Base-by-base conservation (phyloP, 805 yeast species). In the Lachancea lanzarotensis region DNA sequence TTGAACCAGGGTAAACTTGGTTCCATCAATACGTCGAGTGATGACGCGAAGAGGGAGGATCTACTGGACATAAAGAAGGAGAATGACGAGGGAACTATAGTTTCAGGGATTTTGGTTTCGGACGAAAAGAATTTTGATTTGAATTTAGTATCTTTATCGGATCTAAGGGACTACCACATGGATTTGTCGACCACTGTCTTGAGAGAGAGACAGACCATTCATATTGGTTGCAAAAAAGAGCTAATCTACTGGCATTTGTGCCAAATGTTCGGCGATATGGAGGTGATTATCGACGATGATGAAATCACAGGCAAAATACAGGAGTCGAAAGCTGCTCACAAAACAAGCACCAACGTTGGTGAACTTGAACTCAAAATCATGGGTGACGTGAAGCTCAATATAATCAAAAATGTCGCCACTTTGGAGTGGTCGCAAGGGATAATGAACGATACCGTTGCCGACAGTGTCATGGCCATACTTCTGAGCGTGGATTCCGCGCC, bases 401-500 rank as follows among this genome's bases (percentile, higher is more conserved):
- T 78, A 12, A 66, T 66, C 34, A 70, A 71, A 19, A 68, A 72
- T 42, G 53, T 74, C 9, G 81, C 85, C 5, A 74, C 83, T 0
- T 81, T 91, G 12, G 95, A 87, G 62, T 93, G 98, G 98, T 77
- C 80, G 15, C 91, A 95, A 53, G 90, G 89, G 47, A 71, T 86
- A 45, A 78, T 89, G 68, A 90, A 85, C 49, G 98, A 93, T 57
- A 83, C 96, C 0, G 78, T 93, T 50, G 98, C 98, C 0, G 99
- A 93, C 59, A 82, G 96, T 13, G 84, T 89, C 1, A 77, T 93
- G 47, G 96, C 97, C 0, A 88, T 93, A 32, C 65, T 93, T 27
- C 75, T 91, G 65, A 86, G 95, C 37, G 93, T 91, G 35, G 98
- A 93, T 61, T 82, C 96, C 0, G 81, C 96, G 0, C 96, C 96